phyloP scores from a whole-genome alignment of 306 rosid genomes.

The Cicer arietinum region DNA sequence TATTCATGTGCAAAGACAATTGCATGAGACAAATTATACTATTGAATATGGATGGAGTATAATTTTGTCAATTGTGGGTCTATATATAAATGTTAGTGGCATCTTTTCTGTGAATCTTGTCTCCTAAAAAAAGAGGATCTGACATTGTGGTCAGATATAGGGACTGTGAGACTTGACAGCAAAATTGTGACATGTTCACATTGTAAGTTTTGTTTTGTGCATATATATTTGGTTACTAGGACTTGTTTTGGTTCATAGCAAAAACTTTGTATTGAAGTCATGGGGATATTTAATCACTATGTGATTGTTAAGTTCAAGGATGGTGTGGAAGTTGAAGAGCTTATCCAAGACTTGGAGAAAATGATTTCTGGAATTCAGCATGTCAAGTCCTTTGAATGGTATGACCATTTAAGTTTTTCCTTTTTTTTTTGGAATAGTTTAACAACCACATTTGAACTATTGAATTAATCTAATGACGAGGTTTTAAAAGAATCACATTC shows the following conservation, averaged over 20 bases:
- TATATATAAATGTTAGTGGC: conserved; percentile 34
- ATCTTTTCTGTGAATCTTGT: conserved; percentile 54
- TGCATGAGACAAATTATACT: conserved; percentile 46
- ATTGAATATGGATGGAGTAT: conserved; percentile 46
- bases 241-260: conserved; percentile 37
- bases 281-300: conserved; percentile 84
- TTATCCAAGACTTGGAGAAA: conserved; percentile 66
- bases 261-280: conserved; percentile 22
- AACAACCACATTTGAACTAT: no score
- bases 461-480: no score
- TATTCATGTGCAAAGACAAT: conserved; percentile 54
- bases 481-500: not conserved
- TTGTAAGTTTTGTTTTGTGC: not conserved
- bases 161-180: conserved; percentile 51
- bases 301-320: conserved; percentile 87
- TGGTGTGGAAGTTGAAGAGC: conserved; percentile 63
- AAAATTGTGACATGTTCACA: conserved; percentile 30
- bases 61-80: conserved; percentile 54
- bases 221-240: conserved; percentile 49
- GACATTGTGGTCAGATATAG: conserved; percentile 43
- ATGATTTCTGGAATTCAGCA: conserved; percentile 64
- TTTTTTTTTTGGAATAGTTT: not conserved
- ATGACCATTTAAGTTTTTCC: not conserved
- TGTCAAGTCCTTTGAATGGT: conserved; percentile 88
- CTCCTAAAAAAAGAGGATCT: conserved; percentile 47